phyloP scores from a whole-genome alignment of 176 grass and related monocot genomes.

The Eragrostis nindensis region DNA sequence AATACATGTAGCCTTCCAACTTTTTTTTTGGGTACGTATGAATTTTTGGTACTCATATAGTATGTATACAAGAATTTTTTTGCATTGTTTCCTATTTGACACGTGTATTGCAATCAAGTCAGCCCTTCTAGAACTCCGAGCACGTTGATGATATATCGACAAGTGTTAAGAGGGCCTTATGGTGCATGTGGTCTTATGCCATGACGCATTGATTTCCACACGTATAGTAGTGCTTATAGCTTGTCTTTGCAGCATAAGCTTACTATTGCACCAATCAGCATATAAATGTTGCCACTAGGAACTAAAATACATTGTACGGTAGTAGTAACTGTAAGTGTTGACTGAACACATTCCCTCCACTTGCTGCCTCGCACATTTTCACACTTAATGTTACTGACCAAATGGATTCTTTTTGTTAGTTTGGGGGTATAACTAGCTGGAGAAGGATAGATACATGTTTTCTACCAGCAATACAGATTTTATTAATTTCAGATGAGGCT shows the following conservation, averaged over 20 bases:
- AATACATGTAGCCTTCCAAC: no score
- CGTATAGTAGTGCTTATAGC: not conserved
- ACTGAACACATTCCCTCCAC: conserved; percentile 8
- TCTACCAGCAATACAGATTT: not conserved
- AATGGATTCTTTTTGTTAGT: not conserved
- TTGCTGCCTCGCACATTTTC: not conserved
- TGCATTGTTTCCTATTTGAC: not conserved
- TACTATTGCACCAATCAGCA: not conserved
- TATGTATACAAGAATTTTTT: no score
- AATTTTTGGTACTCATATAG: no score
- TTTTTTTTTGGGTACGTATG: no score
- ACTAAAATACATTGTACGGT: not conserved
- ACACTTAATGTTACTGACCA: not conserved
- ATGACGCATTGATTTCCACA: not conserved
- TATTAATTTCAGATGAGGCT: not conserved
- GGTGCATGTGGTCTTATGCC: not conserved
- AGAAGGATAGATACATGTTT: not conserved
- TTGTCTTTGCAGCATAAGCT: conserved; percentile 27
- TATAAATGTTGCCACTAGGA: not conserved
- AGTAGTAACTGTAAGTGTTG: conserved; percentile 17
- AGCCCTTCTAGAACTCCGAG: not conserved
- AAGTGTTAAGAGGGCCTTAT: not conserved
- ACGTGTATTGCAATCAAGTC: not conserved
- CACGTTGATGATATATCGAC: not conserved
- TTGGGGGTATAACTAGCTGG: no score